Evolutionary conservation across 305 asterid genomes (phyloP).

Genomic region (Fraxinus angustifolia): DNA sequence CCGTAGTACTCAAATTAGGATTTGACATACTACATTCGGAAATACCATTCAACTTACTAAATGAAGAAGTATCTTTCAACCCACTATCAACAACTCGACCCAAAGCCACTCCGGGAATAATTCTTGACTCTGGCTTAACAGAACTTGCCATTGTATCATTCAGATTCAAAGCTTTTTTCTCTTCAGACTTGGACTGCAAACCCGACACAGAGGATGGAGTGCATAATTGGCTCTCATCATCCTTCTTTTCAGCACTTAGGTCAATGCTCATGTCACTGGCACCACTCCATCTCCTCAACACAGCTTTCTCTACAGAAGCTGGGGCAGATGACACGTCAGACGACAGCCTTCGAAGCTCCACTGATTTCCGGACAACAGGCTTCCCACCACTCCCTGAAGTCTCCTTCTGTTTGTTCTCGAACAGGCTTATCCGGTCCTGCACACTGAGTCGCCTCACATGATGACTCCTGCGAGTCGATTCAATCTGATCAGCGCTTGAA

Average conservation of each 20-base stretch:
- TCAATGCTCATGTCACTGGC: conserved; percentile 92
- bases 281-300: conserved; percentile 90
- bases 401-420: conserved; percentile 91
- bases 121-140: conserved; percentile 38
- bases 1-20: conserved; percentile 29
- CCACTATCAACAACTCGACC: conserved; percentile 30
- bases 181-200: conserved; percentile 29
- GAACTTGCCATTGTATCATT: conserved; percentile 36
- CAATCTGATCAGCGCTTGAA: conserved; percentile 36
- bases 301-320: conserved; percentile 62
- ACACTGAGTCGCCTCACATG: conserved; percentile 76
- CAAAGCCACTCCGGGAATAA: conserved; percentile 22
- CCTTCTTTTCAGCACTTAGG: conserved; percentile 69
- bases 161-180: conserved; percentile 27
- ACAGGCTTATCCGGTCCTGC: conserved; percentile 80
- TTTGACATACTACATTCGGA: neutral
- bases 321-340: conserved; percentile 60
- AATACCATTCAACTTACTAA: conserved; percentile 20
- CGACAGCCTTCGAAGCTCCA: conserved; percentile 68
- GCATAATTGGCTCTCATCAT: conserved; percentile 53
- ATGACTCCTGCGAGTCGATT: conserved; percentile 45
- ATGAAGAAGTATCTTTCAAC: conserved; percentile 34
- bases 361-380: conserved; percentile 53
- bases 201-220: conserved; percentile 44
- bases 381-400: conserved; percentile 52